phyloP scores from a whole-genome alignment of 306 rosid genomes.

The Trifolium pratense region DNA sequence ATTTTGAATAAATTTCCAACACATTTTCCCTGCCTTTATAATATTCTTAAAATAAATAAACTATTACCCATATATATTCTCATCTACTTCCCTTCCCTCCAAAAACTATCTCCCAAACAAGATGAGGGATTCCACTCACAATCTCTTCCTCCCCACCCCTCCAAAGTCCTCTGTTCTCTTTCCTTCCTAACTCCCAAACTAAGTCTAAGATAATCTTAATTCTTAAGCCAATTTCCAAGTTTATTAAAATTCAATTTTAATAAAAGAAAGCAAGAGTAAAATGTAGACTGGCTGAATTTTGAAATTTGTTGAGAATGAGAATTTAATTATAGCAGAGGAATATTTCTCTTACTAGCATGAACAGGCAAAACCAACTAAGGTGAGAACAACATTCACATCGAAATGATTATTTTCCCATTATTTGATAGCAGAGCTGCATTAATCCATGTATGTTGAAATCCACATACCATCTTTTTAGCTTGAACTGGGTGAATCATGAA shows the following conservation, averaged over 20 bases:
- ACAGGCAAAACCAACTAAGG: not conserved
- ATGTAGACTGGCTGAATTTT: not conserved
- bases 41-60: not conserved
- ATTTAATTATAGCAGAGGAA: not conserved
- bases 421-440: not conserved
- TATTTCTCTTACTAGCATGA: not conserved
- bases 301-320: not conserved
- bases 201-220: not conserved
- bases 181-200: not conserved
- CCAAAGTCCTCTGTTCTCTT: not conserved
- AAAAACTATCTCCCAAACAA: not conserved
- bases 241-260: slow-evolving; percentile 30
- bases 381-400: not conserved
- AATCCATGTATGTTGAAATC: not conserved
- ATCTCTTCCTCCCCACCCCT: not conserved
- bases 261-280: not conserved
- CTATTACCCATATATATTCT: not conserved
- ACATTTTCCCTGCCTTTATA: not conserved
- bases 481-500: slow-evolving; percentile 6
- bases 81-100: not conserved
- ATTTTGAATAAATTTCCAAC: not conserved
- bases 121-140: not conserved
- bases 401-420: slow-evolving; percentile 4
- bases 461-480: slow-evolving; percentile 8
- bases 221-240: slow-evolving; percentile 1